phyloP scores from a whole-genome alignment of 2,329 filamentous ascomycete genomes.

The Xylariaceae sp. region DNA sequence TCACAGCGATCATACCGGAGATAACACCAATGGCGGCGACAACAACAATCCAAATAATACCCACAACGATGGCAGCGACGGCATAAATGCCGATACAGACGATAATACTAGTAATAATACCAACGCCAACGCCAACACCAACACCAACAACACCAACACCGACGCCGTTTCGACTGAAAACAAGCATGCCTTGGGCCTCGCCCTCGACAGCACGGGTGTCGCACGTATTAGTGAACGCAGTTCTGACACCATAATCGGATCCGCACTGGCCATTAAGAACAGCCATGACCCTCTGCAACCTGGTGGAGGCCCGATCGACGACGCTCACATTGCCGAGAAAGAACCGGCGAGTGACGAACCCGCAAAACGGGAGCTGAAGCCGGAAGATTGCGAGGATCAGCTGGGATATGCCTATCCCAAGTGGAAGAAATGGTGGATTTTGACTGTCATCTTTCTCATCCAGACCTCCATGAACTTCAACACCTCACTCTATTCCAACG shows the following conservation, averaged over 20 bases:
- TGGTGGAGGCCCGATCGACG: constrained; percentile 19
- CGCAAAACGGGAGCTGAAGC: constrained; percentile 28
- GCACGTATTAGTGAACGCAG: not conserved
- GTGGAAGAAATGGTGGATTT: constrained; percentile 66
- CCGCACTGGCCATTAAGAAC: not conserved
- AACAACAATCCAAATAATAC: not conserved
- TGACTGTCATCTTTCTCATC: constrained; percentile 67
- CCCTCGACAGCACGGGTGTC: too few species aligned
- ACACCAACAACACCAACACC: not conserved
- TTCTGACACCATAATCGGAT: constrained; percentile 21
- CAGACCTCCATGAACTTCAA: constrained; percentile 78
- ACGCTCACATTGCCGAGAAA: constrained; percentile 21
- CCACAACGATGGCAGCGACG: not conserved
- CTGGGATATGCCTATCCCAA: constrained; percentile 57
- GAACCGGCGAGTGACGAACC: constrained; percentile 16
- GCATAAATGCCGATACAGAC: not conserved
- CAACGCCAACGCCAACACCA: not conserved
- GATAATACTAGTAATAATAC: not conserved
- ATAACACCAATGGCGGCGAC: not conserved
- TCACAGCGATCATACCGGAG: not conserved
- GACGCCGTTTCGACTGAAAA: not conserved
- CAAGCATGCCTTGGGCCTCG: not conserved
- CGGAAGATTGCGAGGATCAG: constrained; percentile 56
- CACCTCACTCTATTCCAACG: constrained; percentile 68
- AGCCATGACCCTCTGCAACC: constrained; percentile 14